A percentile compares a stretch with the other conserved stretches of the same genome.
These are phyloP conservation scores for Cercophora scortea DNA, from an alignment of 495 filamentous ascomycete species.

Conservation along the genomic window DNA sequence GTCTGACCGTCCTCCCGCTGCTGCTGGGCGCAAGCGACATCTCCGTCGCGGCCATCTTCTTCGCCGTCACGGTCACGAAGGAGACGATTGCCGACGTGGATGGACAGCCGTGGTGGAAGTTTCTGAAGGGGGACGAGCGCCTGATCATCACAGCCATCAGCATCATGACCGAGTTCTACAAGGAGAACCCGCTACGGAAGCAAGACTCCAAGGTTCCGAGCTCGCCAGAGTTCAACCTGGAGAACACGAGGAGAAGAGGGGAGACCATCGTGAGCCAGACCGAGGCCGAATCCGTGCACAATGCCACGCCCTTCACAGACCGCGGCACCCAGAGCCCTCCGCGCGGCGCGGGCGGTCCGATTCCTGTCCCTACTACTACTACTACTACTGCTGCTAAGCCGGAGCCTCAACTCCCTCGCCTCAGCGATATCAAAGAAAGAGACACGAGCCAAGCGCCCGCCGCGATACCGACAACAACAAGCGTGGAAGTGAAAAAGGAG, in stretches of 20 bases:
- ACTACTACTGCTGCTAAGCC: too few species aligned
- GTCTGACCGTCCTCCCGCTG: constrained; percentile 77
- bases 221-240: constrained; percentile 38
- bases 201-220: constrained; percentile 30
- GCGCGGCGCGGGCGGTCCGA: neutral
- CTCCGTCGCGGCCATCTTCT: constrained; percentile 80
- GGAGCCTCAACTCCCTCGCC: too few species aligned
- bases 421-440: neutral
- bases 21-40: constrained; percentile 70
- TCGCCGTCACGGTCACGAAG: constrained; percentile 60
- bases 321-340: constrained; percentile 19
- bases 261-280: constrained; percentile 27
- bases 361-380: too few species aligned
- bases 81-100: constrained; percentile 66
- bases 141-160: constrained; percentile 59
- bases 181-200: constrained; percentile 52
- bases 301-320: constrained; percentile 18
- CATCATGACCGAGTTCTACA: constrained; percentile 67
- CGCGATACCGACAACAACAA: neutral
- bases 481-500: neutral
- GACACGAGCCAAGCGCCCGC: neutral
- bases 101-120: constrained; percentile 84
- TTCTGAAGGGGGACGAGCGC: constrained; percentile 51
- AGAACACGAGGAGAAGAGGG: constrained; percentile 36
- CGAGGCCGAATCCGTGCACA: constrained; percentile 13